Evolutionary conservation across 768 basidiomycete genomes (phyloP).

Genomic region (Serpula lacrymans): DNA sequence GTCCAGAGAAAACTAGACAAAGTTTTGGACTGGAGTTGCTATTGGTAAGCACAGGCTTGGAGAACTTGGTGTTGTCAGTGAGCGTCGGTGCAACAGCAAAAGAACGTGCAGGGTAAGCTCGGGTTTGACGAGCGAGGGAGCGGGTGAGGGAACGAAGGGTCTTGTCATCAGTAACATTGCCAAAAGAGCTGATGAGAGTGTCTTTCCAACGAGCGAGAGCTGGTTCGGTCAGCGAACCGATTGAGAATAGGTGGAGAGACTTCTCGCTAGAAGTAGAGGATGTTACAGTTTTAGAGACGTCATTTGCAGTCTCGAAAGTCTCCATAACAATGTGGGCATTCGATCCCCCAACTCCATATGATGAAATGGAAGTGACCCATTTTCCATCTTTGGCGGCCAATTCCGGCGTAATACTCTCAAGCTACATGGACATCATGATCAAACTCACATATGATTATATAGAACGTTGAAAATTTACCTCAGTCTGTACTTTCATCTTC

Average conservation of each 20-base stretch:
- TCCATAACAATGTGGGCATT: constrained; percentile 32
- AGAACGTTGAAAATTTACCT: constrained; percentile 3
- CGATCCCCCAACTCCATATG: constrained; percentile 32
- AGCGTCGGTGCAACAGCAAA: constrained; percentile 22
- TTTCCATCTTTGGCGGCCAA: constrained; percentile 25
- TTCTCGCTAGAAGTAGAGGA: constrained; percentile 7
- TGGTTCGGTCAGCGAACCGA: constrained; percentile 25
- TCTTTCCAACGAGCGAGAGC: constrained; percentile 23
- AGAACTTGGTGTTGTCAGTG: constrained; percentile 23
- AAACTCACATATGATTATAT: neutral
- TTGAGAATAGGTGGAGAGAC: constrained; percentile 21
- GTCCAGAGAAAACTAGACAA: constrained; percentile 33
- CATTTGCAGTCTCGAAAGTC: constrained; percentile 14
- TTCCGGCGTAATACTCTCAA: constrained; percentile 22
- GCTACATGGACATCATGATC: constrained; percentile 6
- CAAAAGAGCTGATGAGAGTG: constrained; percentile 11
- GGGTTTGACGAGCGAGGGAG: constrained; percentile 24
- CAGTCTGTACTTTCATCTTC: constrained; percentile 24
- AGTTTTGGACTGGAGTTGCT: constrained; percentile 23
- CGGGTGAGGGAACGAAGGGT: constrained; percentile 25
- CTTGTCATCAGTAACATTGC: constrained; percentile 15
- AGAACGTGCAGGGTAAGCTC: constrained; percentile 24
- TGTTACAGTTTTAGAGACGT: neutral
- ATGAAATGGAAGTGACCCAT: constrained; percentile 30
- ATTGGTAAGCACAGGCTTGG: constrained; percentile 24